Base-by-base conservation (phyloP, 306 rosid species). In the Trifolium fragiferum region DNA sequence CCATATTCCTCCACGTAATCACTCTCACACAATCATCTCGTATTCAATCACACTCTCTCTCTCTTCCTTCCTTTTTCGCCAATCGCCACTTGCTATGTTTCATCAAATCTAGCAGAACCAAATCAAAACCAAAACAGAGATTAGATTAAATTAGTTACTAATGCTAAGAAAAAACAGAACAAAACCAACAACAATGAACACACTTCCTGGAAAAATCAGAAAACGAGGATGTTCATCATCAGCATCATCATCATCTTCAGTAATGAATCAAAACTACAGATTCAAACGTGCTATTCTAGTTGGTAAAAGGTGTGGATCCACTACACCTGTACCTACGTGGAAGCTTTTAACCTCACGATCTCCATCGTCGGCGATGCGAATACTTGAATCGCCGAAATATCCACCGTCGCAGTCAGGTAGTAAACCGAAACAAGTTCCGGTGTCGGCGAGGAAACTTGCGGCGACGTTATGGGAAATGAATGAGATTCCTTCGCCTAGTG, bases 381-480 rank as follows among this genome's bases (percentile, higher is more conserved):
- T 85, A 25, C 38, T 82, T 59, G 89, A 85, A 7, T 94, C 97
- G 1, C 98, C 96, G 7, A 91, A 69, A 53, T 73, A 83, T 67
- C 81, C 88, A 4, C 77, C 86, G 1, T 6, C 60, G 1, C 90
- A 84, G 58, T 25, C 70, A 3, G 85, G 80, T 6, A 41, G 38
- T 69, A 89, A 83, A 80, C 72, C 78, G 10, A 87, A 83, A 60
- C 87, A 77, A 70, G 77, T 84, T 47, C 96, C 99, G 4, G 92
- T 92, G 4, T 95, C 99, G 40, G 99, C 99, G 44, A 90, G 99
- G 84, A 95, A 95, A 82, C 96, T 92, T 12, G 99, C 99, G 27
- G 99, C 99, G 19, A 92, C 98, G 54, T 84, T 95, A 50, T 95
- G 99, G 99, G 99, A 92, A 86, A 95, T 95, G 95, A 95, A 95